Conservation (phyloP, 257 asterid genomes). For the Nicotiana otophora region DNA sequence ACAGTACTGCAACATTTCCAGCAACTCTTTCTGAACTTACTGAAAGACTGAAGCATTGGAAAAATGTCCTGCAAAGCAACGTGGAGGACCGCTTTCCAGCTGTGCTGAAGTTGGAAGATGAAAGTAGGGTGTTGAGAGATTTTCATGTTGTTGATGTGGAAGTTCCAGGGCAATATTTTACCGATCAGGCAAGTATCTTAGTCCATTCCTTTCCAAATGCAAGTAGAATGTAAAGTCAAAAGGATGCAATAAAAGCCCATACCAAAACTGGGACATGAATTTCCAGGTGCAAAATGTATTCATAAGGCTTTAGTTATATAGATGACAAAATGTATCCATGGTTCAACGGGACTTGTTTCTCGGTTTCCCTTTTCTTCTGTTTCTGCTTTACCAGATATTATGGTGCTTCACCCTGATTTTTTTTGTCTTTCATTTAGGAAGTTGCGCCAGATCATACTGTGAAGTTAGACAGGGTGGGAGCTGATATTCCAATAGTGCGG, state of each 20-base stretch:
- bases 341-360: neutral
- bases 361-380: neutral
- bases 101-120: conserved; percentile 93
- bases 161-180: conserved; percentile 97
- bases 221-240: neutral
- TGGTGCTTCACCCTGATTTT: neutral
- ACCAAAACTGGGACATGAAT: neutral
- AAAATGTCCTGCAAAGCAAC: conserved; percentile 89
- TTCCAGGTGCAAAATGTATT: neutral
- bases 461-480: conserved; percentile 93
- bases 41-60: conserved; percentile 94
- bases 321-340: neutral
- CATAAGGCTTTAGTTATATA: neutral
- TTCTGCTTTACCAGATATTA: neutral
- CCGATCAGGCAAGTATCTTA: conserved; percentile 66
- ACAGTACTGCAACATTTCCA: conserved; percentile 85
- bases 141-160: conserved; percentile 97
- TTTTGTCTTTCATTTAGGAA: conserved; percentile 43
- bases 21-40: conserved; percentile 93
- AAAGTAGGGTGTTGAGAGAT: conserved; percentile 95
- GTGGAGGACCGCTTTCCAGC: conserved; percentile 99
- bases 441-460: conserved; percentile 97
- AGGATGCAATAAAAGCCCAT: neutral
- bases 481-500: conserved; percentile 93
- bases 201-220: neutral